Conservation (phyloP, 257 asterid genomes). For the Agastache rugosa region DNA sequence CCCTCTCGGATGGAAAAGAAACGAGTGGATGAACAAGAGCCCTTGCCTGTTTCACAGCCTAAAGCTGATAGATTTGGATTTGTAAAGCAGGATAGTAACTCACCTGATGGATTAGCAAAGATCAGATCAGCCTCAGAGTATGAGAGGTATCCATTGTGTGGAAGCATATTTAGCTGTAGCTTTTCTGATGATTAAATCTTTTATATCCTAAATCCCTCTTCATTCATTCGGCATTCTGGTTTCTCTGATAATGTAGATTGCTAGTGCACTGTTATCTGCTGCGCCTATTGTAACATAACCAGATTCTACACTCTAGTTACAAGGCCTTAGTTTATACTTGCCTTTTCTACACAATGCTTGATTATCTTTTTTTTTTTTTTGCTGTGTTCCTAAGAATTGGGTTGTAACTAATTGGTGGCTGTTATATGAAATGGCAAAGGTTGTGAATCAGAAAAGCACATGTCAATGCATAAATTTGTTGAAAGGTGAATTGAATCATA, state of each 20-base stretch:
- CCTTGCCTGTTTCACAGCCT: conserved; percentile 49
- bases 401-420: not conserved
- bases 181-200: conserved; percentile 14
- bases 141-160: conserved; percentile 65
- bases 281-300: conserved; percentile 11
- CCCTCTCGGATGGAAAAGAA: conserved; percentile 71
- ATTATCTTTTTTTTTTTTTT: not conserved
- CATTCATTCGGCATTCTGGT: not conserved
- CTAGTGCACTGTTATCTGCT: conserved; percentile 14
- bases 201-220: not conserved
- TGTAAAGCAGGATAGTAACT: conserved; percentile 62
- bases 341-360: not conserved
- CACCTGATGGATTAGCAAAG: conserved; percentile 66
- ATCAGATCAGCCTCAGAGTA: conserved; percentile 68
- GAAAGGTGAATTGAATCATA: not conserved
- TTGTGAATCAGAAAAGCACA: conserved; percentile 11
- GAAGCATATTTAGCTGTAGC: conserved; percentile 12
- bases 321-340: conserved; percentile 2
- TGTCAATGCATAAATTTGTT: conserved; percentile 3
- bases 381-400: conserved; percentile 4
- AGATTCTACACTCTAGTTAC: not conserved
- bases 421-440: conserved; percentile 9
- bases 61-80: conserved; percentile 82
- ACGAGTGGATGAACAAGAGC: conserved; percentile 70
- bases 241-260: conserved; percentile 4